phyloP scores from a whole-genome alignment of 2,329 filamentous ascomycete species.

The Leptographium radiaticola region DNA sequence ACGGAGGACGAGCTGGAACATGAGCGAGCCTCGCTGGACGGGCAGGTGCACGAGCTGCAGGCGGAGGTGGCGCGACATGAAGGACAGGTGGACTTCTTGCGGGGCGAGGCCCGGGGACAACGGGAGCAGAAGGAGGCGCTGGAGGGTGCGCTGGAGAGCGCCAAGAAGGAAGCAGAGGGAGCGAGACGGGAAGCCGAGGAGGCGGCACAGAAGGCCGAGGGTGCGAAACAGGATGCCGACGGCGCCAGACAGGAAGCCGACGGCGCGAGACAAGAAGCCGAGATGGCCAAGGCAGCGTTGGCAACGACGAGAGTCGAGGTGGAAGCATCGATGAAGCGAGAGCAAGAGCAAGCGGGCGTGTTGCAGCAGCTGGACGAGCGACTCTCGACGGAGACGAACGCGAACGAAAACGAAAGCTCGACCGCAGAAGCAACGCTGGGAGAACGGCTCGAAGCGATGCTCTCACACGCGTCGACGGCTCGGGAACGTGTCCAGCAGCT shows the following conservation, averaged over 20 bases:
- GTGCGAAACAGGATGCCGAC: too few relatives aligned
- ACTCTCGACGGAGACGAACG: background rate
- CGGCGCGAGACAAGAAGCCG: too few relatives aligned
- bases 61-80: constrained; percentile 56
- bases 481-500: background rate
- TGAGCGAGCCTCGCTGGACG: constrained; percentile 58
- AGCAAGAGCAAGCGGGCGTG: background rate
- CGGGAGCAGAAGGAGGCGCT: constrained; percentile 46
- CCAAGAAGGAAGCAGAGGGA: constrained; percentile 19
- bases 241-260: too few relatives aligned
- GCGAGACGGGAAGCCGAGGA: constrained; percentile 26
- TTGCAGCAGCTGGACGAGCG: background rate
- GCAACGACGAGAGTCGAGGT: background rate
- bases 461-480: background rate
- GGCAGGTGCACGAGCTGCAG: constrained; percentile 54
- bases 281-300: background rate
- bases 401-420: background rate
- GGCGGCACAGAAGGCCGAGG: background rate
- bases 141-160: constrained; percentile 40
- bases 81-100: constrained; percentile 49
- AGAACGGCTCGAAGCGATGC: background rate
- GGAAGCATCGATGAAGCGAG: background rate
- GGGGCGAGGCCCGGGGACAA: constrained; percentile 46
- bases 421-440: background rate
- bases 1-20: constrained; percentile 88